Percentiles rank a stretch among this genome's conserved stretches.
These are phyloP conservation scores for Astrothelium subdiscretum DNA, from an alignment of 495 filamentous ascomycete genomes.

Conservation along the genomic window DNA sequence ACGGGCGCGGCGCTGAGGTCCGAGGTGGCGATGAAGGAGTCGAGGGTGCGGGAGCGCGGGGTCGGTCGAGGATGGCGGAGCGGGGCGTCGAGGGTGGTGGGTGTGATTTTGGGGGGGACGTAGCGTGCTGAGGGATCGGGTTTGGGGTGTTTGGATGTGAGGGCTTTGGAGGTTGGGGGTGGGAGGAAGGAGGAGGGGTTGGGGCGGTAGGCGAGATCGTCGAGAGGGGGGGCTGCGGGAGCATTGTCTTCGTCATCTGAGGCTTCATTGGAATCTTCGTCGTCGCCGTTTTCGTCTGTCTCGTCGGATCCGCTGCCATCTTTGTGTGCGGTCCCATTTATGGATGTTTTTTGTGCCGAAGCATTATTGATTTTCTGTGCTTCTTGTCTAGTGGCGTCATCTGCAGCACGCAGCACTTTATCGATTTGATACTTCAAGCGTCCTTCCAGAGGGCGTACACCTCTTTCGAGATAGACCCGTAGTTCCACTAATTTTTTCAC, in stretches of 20 bases:
- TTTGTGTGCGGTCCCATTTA: slow-evolving; percentile 38
- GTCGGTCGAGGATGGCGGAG: slow-evolving; percentile 50
- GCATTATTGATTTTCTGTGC: background rate
- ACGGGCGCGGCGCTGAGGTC: slow-evolving; percentile 72
- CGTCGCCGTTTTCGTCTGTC: slow-evolving; percentile 58
- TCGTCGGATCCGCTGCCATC: slow-evolving; percentile 79
- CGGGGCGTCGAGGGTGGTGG: slow-evolving; percentile 62
- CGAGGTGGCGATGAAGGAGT: slow-evolving; percentile 69
- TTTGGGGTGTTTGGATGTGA: slow-evolving; percentile 67
- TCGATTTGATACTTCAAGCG: slow-evolving; percentile 84
- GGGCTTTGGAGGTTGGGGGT: slow-evolving; percentile 38
- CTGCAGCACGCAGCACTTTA: slow-evolving; percentile 77
- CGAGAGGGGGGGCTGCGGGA: slow-evolving; percentile 20
- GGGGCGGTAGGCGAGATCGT: slow-evolving; percentile 32
- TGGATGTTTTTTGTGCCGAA: slow-evolving; percentile 12
- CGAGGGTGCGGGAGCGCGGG: slow-evolving; percentile 70
- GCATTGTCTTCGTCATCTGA: slow-evolving; percentile 47
- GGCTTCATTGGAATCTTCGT: slow-evolving; percentile 45
- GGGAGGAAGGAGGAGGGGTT: slow-evolving; percentile 26
- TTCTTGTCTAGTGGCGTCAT: slow-evolving; percentile 40
- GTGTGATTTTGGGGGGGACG: slow-evolving; percentile 64
- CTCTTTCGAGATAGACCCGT: slow-evolving; percentile 78
- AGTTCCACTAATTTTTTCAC: slow-evolving; percentile 77
- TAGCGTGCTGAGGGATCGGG: slow-evolving; percentile 41
- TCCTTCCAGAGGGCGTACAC: slow-evolving; percentile 76